These are phyloP conservation scores for Blastomyces gilchristii DNA, from an alignment of 2,329 filamentous ascomycete genomes.

Conservation along the genomic window DNA sequence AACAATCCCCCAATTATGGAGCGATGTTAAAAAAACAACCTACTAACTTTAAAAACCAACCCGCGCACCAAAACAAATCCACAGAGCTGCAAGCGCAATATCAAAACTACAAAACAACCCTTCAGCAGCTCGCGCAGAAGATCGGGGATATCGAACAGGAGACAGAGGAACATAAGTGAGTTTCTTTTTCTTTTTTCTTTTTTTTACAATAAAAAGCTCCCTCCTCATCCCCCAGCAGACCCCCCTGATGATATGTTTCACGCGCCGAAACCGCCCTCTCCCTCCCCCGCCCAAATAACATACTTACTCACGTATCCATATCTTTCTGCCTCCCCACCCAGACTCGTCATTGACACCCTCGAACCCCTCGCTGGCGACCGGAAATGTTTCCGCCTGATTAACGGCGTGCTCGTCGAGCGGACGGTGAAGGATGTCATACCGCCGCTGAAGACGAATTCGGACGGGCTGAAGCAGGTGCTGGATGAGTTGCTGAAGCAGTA, in stretches of 20 bases:
- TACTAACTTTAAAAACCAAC: too few relatives aligned
- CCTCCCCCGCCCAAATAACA: neutral
- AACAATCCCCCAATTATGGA: neutral
- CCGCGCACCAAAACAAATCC: too few relatives aligned
- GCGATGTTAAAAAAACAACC: too few relatives aligned
- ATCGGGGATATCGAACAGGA: slow-evolving; percentile 98
- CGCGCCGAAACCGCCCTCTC: neutral
- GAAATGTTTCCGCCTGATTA: slow-evolving; percentile 98
- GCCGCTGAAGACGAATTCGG: slow-evolving; percentile 82
- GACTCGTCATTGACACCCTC: slow-evolving; percentile 88
- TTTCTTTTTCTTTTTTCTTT: slow-evolving; percentile 10
- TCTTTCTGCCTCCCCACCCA: slow-evolving; percentile 30
- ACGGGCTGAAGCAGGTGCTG: slow-evolving; percentile 85
- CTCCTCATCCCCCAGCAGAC: slow-evolving; percentile 2
- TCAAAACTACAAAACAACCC: slow-evolving; percentile 51
- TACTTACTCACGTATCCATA: slow-evolving; percentile 10
- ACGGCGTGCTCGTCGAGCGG: slow-evolving; percentile 87
- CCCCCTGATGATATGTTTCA: neutral
- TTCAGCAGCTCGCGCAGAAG: slow-evolving; percentile 90
- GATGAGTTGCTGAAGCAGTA: slow-evolving; percentile 95
- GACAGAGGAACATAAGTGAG: slow-evolving; percentile 94
- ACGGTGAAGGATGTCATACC: slow-evolving; percentile 90
- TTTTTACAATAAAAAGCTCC: neutral
- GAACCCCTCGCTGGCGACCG: slow-evolving; percentile 70
- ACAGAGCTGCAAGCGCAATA: slow-evolving; percentile 43